Evolutionary conservation across 2,329 filamentous ascomycete species (phyloP), one percentile per base, ranked within the genome.

Genomic region (Emericellopsis cladophorae): DNA sequence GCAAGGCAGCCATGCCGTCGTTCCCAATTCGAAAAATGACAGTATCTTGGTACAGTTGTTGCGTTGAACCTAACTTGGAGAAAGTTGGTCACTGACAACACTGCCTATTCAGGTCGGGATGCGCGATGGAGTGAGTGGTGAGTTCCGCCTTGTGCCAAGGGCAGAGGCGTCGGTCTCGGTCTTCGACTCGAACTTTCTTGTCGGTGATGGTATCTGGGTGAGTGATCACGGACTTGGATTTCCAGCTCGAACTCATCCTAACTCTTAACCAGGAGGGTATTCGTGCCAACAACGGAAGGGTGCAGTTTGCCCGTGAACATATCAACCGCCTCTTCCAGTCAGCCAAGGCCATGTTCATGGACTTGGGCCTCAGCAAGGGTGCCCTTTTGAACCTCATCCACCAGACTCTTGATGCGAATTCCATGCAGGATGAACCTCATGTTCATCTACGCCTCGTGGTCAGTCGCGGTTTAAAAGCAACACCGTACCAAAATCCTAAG

Each of bases 281-380:
- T n/a, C 49, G 52, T 14, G 49, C 51, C 2, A 45, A 47, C 33
- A 40, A 42, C 14, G 51, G 53, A 12, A 44, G 46, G 0, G 39
- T 55, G 2, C 52, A 55, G 22, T 55, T 55, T 43, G 52, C 51
- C 10, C 40, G 42, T 6, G 53, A 52, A 12, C 53, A 55, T 39
- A 47, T 55, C 34, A 45, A 52, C 40, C 47, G 53, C 1, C 46
- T 55, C 1, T 55, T 52, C 39, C 53, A 55, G 15, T 47, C 51
- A 2, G 53, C 53, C 21, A 54, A 54, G 21, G 53, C 53, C 18
- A 55, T 55, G 52, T 47, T 46, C 31, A 54, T 55, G 52, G 51
- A 54, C 23, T 37, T 55, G 9, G 53, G 52, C 2, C 41, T 55
- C 9, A 45, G 45, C 3, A 54, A 54, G 29, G 44, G 45, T n/a